Conservation (phyloP, 352 stramenopile species). For the Pythium brachiatum region DNA sequence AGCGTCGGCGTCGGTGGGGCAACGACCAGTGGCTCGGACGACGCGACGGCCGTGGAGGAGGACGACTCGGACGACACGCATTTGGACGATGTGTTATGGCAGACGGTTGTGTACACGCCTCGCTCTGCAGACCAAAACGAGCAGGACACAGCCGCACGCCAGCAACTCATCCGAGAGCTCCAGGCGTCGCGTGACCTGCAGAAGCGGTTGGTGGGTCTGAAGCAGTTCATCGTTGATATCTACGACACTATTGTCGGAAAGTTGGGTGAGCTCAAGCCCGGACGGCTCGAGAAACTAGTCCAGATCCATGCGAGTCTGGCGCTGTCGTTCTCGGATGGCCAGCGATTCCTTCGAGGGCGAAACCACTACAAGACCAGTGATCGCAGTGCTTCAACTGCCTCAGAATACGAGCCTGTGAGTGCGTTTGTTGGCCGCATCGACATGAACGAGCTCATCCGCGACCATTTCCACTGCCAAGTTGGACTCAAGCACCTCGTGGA, state of each 20-base stretch:
- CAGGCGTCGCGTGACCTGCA: constrained; percentile 44
- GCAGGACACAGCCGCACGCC: constrained; percentile 13
- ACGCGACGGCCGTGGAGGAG: constrained; percentile 1
- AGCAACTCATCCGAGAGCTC: constrained; percentile 26
- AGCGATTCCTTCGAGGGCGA: constrained; percentile 12
- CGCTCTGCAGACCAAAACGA: constrained; percentile 31
- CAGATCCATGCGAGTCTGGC: constrained; percentile 37
- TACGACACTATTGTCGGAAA: constrained; percentile 65
- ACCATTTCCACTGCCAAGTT: constrained; percentile 68
- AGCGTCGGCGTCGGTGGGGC: too few species aligned
- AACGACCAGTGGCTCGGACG: background rate
- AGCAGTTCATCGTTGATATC: constrained; percentile 68
- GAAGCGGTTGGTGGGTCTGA: constrained; percentile 46
- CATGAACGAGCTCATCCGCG: constrained; percentile 35
- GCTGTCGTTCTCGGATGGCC: constrained; percentile 48
- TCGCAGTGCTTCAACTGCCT: constrained; percentile 14
- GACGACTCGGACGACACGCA: constrained; percentile 16
- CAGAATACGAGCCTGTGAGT: constrained; percentile 14
- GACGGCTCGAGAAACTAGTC: constrained; percentile 29
- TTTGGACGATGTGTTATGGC: constrained; percentile 30
- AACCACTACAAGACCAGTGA: background rate
- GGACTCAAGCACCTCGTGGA: constrained; percentile 58
- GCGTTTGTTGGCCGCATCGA: constrained; percentile 31
- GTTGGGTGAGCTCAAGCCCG: constrained; percentile 32
- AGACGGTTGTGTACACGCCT: constrained; percentile 14